A percentile compares a stretch with the other conserved stretches of the same genome.
These are phyloP conservation scores for Zygoascus sp. DNA, from an alignment of 1,139 yeast species.

Conservation along the genomic window DNA sequence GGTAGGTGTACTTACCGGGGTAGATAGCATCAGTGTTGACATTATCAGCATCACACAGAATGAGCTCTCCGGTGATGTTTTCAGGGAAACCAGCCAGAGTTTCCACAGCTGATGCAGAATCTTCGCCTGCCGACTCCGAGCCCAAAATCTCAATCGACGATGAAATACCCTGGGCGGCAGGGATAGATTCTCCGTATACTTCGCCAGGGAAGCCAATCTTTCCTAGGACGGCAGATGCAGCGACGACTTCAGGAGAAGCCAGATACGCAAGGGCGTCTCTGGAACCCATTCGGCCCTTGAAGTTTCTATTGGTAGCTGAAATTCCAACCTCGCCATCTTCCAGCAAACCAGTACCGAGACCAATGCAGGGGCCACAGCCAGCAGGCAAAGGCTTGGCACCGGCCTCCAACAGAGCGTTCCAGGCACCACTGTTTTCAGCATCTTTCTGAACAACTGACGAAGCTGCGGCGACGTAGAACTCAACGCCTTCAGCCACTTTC, in stretches of 20 bases:
- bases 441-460: constrained; percentile 88
- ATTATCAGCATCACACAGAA: constrained; percentile 94
- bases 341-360: constrained; percentile 88
- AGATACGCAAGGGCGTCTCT: constrained; percentile 92
- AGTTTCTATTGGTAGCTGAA: constrained; percentile 96
- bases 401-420: constrained; percentile 84
- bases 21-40: constrained; percentile 97
- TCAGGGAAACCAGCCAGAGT: constrained; percentile 89
- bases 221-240: constrained; percentile 94
- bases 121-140: constrained; percentile 34
- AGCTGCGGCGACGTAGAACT: constrained; percentile 96
- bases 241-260: constrained; percentile 97
- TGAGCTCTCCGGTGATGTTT: constrained; percentile 81
- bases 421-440: constrained; percentile 85
- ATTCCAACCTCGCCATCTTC: constrained; percentile 97
- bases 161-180: constrained; percentile 44
- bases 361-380: constrained; percentile 99
- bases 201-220: constrained; percentile 91
- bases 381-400: constrained; percentile 96
- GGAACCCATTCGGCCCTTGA: constrained; percentile 99
- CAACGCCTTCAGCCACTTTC: constrained; percentile 82
- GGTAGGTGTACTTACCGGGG: constrained; percentile 98
- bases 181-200: constrained; percentile 52
- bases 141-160: constrained; percentile 41
- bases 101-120: constrained; percentile 44